A percentile compares a stretch with the other conserved stretches of the same genome.
Evolutionary conservation across 345 rosid genomes (phyloP).

Genomic region (Raphanus raphanistrum): DNA sequence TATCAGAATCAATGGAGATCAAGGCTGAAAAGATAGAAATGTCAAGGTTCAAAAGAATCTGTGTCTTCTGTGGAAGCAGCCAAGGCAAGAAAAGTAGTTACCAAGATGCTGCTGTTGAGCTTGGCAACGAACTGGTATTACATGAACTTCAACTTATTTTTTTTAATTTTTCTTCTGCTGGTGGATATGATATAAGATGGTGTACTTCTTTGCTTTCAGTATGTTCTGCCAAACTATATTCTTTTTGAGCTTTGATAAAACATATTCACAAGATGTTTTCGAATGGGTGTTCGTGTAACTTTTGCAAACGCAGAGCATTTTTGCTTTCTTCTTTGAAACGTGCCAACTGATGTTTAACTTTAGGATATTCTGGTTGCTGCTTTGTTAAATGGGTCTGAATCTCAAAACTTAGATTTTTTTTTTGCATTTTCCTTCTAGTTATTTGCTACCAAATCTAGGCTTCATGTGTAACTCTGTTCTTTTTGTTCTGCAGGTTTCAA

Average conservation of each 20-base stretch:
- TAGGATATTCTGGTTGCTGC: neutral
- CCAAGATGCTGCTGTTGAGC: slow-evolving; percentile 87
- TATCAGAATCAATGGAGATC: slow-evolving; percentile 46
- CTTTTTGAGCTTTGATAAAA: neutral
- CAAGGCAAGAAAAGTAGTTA: slow-evolving; percentile 83
- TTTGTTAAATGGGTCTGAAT: slow-evolving; percentile 26
- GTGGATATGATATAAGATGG: slow-evolving; percentile 1
- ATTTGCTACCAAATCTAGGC: slow-evolving; percentile 12
- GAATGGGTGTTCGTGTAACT: slow-evolving; percentile 6
- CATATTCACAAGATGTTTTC: slow-evolving; percentile 9
- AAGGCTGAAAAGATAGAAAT: slow-evolving; percentile 41
- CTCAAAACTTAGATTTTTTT: neutral
- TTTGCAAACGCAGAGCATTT: slow-evolving; percentile 18
- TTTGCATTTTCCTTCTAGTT: neutral
- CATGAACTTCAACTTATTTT: neutral
- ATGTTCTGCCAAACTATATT: neutral
- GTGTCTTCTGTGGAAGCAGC: slow-evolving; percentile 89
- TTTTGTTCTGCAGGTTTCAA: slow-evolving; percentile 66
- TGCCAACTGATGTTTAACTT: neutral
- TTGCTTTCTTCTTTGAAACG: slow-evolving; percentile 12
- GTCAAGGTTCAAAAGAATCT: slow-evolving; percentile 72
- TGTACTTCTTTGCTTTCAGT: slow-evolving; percentile 7
- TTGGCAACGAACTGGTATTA: slow-evolving; percentile 76
- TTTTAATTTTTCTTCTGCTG: neutral
- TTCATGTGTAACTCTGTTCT: slow-evolving; percentile 30